Percentiles rank a stretch among this genome's conserved stretches.
These are phyloP conservation scores for Lentinula detonsa DNA, from an alignment of 768 basidiomycete species.

Conservation along the genomic window DNA sequence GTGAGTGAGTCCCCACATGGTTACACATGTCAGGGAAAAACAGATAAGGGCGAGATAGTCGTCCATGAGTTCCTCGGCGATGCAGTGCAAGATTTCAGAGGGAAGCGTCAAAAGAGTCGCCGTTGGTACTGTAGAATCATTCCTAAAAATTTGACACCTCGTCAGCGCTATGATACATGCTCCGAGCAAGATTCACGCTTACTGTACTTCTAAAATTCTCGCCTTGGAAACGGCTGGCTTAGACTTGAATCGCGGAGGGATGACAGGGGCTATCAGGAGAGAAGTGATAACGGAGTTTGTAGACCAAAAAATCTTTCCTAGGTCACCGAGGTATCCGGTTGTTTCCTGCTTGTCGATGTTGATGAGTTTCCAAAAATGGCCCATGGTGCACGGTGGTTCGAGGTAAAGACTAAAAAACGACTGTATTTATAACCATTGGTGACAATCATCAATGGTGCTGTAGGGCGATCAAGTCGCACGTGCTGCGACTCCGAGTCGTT, in stretches of 20 bases:
- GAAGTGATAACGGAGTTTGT: too few species aligned
- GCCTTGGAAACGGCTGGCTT: background rate
- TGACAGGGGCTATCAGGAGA: background rate
- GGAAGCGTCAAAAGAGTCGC: background rate
- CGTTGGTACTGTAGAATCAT: background rate
- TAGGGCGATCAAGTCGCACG: too few species aligned
- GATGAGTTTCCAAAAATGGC: too few species aligned
- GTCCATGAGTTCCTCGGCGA: background rate
- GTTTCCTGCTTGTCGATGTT: too few species aligned
- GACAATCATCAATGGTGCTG: too few species aligned
- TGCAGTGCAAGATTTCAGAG: background rate
- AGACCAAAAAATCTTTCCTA: too few species aligned
- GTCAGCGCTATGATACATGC: background rate
- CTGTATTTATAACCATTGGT: too few species aligned
- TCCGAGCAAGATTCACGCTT: background rate
- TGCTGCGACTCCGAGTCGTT: too few species aligned
- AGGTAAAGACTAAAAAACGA: too few species aligned
- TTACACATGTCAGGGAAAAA: background rate
- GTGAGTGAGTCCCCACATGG: background rate
- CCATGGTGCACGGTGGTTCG: too few species aligned
- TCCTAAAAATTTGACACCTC: too few species aligned
- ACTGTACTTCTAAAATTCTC: background rate
- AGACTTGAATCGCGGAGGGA: background rate
- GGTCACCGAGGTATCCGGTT: too few species aligned
- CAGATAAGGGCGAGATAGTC: background rate